Evolutionary conservation across 805 yeast species (phyloP).

Genomic region (Yamadazyma insecticola): DNA sequence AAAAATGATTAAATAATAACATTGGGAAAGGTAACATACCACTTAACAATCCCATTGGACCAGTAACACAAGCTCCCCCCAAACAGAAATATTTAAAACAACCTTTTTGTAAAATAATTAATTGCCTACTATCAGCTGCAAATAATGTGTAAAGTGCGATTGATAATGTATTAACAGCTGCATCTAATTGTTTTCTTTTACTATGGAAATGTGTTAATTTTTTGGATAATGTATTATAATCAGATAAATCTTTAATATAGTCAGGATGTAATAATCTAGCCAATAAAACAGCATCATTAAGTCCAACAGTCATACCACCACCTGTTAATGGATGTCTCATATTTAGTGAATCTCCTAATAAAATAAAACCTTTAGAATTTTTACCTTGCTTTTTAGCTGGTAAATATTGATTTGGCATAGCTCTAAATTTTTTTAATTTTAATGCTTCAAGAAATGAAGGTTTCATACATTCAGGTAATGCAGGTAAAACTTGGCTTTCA

Average conservation of each 20-base stretch:
- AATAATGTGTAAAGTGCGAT: constrained; percentile 86
- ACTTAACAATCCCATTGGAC: constrained; percentile 79
- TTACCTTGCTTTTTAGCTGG: constrained; percentile 65
- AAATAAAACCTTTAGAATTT: constrained; percentile 62
- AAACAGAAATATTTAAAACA: constrained; percentile 81
- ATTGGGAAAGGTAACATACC: constrained; percentile 79
- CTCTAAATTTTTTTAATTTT: constrained; percentile 49
- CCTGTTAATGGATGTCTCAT: constrained; percentile 99
- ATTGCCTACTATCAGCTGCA: constrained; percentile 72
- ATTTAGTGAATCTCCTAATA: constrained; percentile 90
- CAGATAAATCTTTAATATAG: constrained; percentile 49
- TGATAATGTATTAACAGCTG: constrained; percentile 85
- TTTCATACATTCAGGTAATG: constrained; percentile 57
- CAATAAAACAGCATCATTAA: constrained; percentile 74
- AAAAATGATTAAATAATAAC: constrained; percentile 77
- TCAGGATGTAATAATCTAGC: constrained; percentile 58
- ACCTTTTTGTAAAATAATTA: constrained; percentile 74
- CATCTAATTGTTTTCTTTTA: constrained; percentile 71
- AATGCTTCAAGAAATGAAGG: constrained; percentile 71
- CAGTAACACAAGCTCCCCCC: constrained; percentile 76
- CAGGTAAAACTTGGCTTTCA: constrained; percentile 54
- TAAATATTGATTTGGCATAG: constrained; percentile 92
- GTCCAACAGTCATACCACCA: constrained; percentile 98
- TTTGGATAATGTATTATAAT: constrained; percentile 52
- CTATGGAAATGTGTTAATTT: constrained; percentile 66